These are phyloP conservation scores for Ophidiomyces ophidiicola DNA, from an alignment of 2,329 filamentous ascomycete species.

Conservation along the genomic window DNA sequence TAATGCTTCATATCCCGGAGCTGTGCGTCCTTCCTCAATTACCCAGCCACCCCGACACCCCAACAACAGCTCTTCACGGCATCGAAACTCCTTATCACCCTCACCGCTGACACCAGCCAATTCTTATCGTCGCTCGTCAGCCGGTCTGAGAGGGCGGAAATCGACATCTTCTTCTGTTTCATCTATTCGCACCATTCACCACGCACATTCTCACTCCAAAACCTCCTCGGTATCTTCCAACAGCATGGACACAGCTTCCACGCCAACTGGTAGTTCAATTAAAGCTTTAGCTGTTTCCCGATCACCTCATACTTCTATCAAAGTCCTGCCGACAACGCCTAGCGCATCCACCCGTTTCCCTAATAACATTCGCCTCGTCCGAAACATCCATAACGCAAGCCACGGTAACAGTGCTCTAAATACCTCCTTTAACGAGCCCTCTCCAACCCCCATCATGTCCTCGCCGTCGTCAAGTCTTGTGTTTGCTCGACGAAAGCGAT, in stretches of 20 bases:
- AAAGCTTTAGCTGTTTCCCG: constrained; percentile 39
- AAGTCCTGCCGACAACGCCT: constrained; percentile 86
- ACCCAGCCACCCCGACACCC: constrained; percentile 26
- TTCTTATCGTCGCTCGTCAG: constrained; percentile 69
- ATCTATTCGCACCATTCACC: constrained; percentile 81
- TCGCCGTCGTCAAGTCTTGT: constrained; percentile 34
- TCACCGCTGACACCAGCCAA: constrained; percentile 79
- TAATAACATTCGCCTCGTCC: constrained; percentile 71
- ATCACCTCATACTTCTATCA: constrained; percentile 80
- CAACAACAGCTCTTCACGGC: constrained; percentile 25
- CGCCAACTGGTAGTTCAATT: constrained; percentile 54
- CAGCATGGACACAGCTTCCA: constrained; percentile 55
- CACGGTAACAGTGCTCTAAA: constrained; percentile 21
- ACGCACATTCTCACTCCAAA: constrained; percentile 82
- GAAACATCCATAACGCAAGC: constrained; percentile 33
- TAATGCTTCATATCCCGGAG: constrained; percentile 32
- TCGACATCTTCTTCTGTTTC: constrained; percentile 93
- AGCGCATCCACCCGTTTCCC: constrained; percentile 61
- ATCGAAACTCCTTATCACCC: constrained; percentile 69
- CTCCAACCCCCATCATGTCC: constrained; percentile 26
- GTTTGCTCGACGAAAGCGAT: constrained; percentile 36
- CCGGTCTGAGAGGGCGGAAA: constrained; percentile 76
- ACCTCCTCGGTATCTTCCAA: constrained; percentile 84
- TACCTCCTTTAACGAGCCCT: constrained; percentile 30
- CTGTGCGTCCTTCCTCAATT: constrained; percentile 29